phyloP scores from a whole-genome alignment of 257 asterid species.

The Orobanche coerulescens region DNA sequence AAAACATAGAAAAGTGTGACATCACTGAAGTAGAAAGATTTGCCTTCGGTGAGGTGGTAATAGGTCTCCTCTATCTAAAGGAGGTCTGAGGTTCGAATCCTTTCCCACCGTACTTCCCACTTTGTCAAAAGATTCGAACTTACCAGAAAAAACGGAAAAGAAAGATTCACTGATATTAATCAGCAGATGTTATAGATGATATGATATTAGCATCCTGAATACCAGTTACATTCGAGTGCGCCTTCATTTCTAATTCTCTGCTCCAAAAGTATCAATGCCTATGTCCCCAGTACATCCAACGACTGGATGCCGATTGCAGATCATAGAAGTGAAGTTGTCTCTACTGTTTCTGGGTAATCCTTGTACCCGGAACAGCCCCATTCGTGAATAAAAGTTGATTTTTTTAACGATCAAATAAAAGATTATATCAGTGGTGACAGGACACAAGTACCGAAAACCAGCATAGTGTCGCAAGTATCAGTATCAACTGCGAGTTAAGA shows the following conservation, averaged over 20 bases:
- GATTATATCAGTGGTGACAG: background rate
- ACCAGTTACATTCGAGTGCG: slow-evolving; percentile 1
- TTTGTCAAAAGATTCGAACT: too few species aligned
- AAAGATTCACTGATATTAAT: background rate
- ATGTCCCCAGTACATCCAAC: background rate
- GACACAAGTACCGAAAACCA: slow-evolving; percentile 16
- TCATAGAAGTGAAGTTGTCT: background rate
- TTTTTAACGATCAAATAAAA: too few species aligned
- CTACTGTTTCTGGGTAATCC: too few species aligned
- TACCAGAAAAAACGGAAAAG: too few species aligned
- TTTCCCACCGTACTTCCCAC: too few species aligned
- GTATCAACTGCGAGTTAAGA: background rate
- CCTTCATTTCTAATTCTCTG: slow-evolving; percentile 3
- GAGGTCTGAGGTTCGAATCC: too few species aligned
- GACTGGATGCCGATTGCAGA: background rate
- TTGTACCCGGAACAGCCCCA: too few species aligned
- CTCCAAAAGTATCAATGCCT: background rate
- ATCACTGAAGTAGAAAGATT: background rate
- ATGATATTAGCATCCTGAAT: background rate
- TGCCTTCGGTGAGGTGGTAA: too few species aligned
- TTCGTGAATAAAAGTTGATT: too few species aligned
- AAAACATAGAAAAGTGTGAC: slow-evolving; percentile 3
- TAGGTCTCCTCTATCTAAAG: too few species aligned
- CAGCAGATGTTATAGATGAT: background rate
- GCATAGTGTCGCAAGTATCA: slow-evolving; percentile 6